phyloP scores from a whole-genome alignment of 164 flowering plant species.

The Pachysandra terminalis region DNA sequence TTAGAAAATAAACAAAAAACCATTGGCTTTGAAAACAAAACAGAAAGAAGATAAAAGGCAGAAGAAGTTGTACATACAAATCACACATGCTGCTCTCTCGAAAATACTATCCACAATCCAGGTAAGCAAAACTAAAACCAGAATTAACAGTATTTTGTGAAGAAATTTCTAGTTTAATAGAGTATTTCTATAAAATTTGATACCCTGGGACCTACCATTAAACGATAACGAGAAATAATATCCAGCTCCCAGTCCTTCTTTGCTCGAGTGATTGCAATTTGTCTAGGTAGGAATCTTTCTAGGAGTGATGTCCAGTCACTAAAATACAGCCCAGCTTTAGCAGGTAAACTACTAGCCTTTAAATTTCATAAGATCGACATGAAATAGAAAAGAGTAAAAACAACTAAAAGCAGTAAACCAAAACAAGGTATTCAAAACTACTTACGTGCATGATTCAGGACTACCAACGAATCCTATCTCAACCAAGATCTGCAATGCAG shows the following conservation, averaged over 20 bases:
- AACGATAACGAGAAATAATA: conserved; percentile 75
- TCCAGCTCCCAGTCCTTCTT: conserved; percentile 96
- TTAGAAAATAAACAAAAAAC: no score
- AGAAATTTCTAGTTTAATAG: not conserved
- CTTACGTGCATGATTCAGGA: conserved; percentile 91
- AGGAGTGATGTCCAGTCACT: conserved; percentile 97
- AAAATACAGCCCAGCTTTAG: conserved; percentile 12
- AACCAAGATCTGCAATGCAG: conserved; percentile 91
- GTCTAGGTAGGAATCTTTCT: conserved; percentile 89
- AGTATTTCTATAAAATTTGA: not conserved
- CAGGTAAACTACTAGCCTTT: not conserved
- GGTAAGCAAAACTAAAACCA: no score
- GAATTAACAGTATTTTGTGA: no score
- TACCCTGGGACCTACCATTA: conserved; percentile 49
- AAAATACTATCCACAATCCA: no score
- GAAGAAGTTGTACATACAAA: no score
- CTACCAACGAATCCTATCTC: conserved; percentile 75
- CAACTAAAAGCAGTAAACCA: not conserved
- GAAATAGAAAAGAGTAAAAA: not conserved
- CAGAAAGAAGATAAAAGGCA: no score
- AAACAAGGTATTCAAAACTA: conserved; percentile 12
- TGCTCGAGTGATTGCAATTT: conserved; percentile 90
- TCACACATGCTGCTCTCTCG: no score
- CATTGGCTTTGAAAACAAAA: no score
- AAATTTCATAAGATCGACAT: conserved; percentile 5